These are phyloP conservation scores for Pholiota microspora DNA, from an alignment of 768 basidiomycete species.

Conservation along the genomic window DNA sequence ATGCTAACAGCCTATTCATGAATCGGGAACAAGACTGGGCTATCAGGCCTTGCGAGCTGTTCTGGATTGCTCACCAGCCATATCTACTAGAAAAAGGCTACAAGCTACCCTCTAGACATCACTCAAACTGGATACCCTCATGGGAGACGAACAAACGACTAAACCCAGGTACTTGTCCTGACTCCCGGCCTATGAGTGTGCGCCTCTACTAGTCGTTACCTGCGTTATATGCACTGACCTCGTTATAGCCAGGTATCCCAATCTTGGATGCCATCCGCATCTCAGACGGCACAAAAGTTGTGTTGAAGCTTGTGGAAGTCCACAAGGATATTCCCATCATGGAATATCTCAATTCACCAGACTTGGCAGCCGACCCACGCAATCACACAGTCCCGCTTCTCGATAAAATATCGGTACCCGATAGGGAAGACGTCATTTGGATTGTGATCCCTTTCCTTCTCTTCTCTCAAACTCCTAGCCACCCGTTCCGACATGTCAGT, in stretches of 20 bases:
- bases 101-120: not conserved
- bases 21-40: no score
- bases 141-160: not conserved
- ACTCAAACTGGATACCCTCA: not conserved
- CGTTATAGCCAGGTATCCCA: not conserved
- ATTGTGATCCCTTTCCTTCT: constrained; percentile 4
- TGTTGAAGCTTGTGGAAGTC: not conserved
- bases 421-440: not conserved
- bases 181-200: not conserved
- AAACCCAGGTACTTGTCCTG: not conserved
- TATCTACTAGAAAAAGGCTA: not conserved
- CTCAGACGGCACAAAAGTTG: constrained; percentile 1
- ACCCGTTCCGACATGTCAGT: not conserved
- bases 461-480: not conserved
- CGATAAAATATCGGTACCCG: not conserved
- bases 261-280: constrained; percentile 5
- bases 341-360: not conserved
- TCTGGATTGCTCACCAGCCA: constrained; percentile 1
- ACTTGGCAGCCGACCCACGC: not conserved
- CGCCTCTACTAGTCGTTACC: not conserved
- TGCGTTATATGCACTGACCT: not conserved
- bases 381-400: constrained; percentile 4
- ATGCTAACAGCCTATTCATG: no score
- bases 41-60: not conserved
- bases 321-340: constrained; percentile 3